phyloP scores from a whole-genome alignment of 768 basidiomycete species.

The Collybia sordida region DNA sequence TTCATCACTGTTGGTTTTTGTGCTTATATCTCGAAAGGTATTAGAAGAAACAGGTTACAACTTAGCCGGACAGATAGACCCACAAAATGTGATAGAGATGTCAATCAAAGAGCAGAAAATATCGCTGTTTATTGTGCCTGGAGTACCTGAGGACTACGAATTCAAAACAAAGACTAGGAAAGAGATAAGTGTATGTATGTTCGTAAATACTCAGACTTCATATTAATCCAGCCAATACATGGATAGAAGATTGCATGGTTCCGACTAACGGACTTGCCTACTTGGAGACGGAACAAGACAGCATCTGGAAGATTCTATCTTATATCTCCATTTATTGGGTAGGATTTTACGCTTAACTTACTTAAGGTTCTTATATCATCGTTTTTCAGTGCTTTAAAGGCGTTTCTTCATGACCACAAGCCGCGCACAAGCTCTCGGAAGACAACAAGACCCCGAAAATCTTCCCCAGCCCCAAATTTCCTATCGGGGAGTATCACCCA shows the following conservation, averaged over 20 bases:
- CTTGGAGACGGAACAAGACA: slow-evolving; percentile 81
- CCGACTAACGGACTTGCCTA: slow-evolving; percentile 82
- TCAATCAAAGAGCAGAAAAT: slow-evolving; percentile 90
- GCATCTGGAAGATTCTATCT: slow-evolving; percentile 86
- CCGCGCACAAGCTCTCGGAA: slow-evolving; percentile 48
- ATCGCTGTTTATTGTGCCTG: slow-evolving; percentile 86
- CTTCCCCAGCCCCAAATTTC: slow-evolving; percentile 5
- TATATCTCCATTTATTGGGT: slow-evolving; percentile 93
- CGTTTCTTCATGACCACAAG: slow-evolving; percentile 65
- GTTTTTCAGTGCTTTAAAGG: slow-evolving; percentile 54
- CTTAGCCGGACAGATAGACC: slow-evolving; percentile 62
- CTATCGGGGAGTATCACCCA: background rate
- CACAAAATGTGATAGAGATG: slow-evolving; percentile 74
- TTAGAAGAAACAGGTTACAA: slow-evolving; percentile 98
- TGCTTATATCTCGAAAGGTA: slow-evolving; percentile 54
- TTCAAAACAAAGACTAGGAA: slow-evolving; percentile 96
- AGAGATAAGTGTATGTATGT: slow-evolving; percentile 85
- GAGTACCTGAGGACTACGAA: slow-evolving; percentile 81
- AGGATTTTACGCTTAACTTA: slow-evolving; percentile 21
- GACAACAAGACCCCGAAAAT: slow-evolving; percentile 23
- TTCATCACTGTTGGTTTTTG: background rate
- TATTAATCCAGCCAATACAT: background rate
- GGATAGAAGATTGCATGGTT: slow-evolving; percentile 96
- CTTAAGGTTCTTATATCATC: slow-evolving; percentile 9
- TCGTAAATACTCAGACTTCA: slow-evolving; percentile 12